phyloP scores from a whole-genome alignment of 345 rosid species.

The Hirschfeldia incana region DNA sequence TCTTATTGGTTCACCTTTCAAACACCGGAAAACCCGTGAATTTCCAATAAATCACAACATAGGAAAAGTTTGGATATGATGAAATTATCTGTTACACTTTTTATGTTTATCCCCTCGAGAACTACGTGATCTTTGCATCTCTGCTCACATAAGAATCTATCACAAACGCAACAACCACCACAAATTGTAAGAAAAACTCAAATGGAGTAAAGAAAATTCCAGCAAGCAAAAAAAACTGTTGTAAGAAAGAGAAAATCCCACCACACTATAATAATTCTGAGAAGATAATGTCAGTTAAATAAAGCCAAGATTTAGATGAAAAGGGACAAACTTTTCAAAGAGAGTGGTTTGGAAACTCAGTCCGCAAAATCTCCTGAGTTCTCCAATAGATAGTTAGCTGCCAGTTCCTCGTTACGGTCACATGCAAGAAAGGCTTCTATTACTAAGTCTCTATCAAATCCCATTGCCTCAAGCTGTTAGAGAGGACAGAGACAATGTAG shows the following conservation, averaged over 20 bases:
- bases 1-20: conserved; percentile 14
- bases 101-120: conserved; percentile 25
- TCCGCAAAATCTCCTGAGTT: conserved; percentile 94
- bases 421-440: conserved; percentile 99
- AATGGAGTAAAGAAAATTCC: background rate
- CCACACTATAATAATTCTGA: background rate
- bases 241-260: conserved; percentile 17
- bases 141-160: conserved; percentile 19
- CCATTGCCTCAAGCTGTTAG: conserved; percentile 89
- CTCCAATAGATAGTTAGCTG: conserved; percentile 95
- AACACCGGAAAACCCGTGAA: conserved; percentile 29
- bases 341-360: conserved; percentile 38
- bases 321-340: conserved; percentile 28
- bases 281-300: background rate
- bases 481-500: background rate
- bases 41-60: conserved; percentile 13
- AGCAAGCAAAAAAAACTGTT: background rate
- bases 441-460: conserved; percentile 88
- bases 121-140: conserved; percentile 24
- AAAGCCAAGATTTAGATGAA: background rate
- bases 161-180: conserved; percentile 18
- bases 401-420: conserved; percentile 96
- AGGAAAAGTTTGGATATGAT: conserved; percentile 8
- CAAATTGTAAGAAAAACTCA: conserved; percentile 8
- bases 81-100: conserved; percentile 29